Percentiles rank a stretch among this genome's conserved stretches.
These are phyloP conservation scores for Penstemon barbatus DNA, from an alignment of 257 asterid species.

Conservation along the genomic window DNA sequence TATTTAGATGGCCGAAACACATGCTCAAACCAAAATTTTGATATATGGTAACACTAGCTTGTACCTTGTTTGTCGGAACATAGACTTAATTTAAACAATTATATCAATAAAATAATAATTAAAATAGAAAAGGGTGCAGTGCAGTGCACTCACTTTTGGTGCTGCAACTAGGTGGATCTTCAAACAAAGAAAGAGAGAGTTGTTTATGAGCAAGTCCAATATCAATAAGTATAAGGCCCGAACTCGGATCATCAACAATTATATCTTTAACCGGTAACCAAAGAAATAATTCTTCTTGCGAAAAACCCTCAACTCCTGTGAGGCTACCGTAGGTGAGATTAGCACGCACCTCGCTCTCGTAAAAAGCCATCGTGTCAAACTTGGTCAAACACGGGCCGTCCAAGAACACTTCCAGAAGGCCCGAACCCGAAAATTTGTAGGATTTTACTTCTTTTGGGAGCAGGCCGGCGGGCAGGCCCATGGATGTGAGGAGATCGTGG, in stretches of 20 bases:
- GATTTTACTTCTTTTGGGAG: constrained; percentile 71
- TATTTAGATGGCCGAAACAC: too few relatives aligned
- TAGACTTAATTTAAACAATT: not conserved
- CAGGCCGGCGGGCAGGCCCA: constrained; percentile 86
- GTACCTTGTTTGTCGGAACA: too few relatives aligned
- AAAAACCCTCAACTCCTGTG: constrained; percentile 72
- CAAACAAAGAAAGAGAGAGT: constrained; percentile 80
- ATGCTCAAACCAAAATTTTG: too few relatives aligned
- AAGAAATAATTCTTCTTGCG: constrained; percentile 89
- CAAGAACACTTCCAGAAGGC: constrained; percentile 70
- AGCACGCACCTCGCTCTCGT: constrained; percentile 71
- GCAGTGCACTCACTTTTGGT: constrained; percentile 34
- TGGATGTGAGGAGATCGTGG: constrained; percentile 73
- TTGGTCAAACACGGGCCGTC: constrained; percentile 84
- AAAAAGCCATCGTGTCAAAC: constrained; percentile 85
- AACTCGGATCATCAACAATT: constrained; percentile 66
- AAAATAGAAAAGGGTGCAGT: not conserved
- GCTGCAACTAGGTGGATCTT: constrained; percentile 84
- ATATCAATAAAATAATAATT: not conserved
- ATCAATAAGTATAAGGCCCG: constrained; percentile 79
- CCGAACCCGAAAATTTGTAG: constrained; percentile 56
- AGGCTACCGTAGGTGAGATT: constrained; percentile 80
- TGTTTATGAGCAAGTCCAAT: constrained; percentile 90
- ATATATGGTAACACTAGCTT: too few relatives aligned
- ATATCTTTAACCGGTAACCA: constrained; percentile 94